A percentile compares a stretch with the other conserved stretches of the same genome.
These are phyloP conservation scores for Penicillium brevicompactum DNA, from an alignment of 2,329 filamentous ascomycete genomes.

Conservation along the genomic window DNA sequence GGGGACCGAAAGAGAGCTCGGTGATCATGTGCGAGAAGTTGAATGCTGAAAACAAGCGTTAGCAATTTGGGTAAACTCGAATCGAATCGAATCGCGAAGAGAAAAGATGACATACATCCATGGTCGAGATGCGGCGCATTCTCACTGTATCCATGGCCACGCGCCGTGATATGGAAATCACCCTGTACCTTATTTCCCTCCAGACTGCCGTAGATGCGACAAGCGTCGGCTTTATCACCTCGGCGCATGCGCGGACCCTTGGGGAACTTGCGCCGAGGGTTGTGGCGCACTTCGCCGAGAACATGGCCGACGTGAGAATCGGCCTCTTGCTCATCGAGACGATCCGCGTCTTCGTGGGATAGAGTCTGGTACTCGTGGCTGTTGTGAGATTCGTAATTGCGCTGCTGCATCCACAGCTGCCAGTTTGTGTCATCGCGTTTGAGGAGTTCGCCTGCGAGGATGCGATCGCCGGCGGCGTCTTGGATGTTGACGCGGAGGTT, in stretches of 20 bases:
- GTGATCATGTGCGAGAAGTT: slow-evolving; percentile 98
- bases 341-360: slow-evolving; percentile 64
- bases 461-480: slow-evolving; percentile 89
- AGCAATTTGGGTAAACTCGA: not conserved
- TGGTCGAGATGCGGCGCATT: slow-evolving; percentile 81
- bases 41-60: slow-evolving; percentile 62
- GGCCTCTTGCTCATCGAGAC: slow-evolving; percentile 52
- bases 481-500: slow-evolving; percentile 97
- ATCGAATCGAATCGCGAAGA: not conserved
- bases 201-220: slow-evolving; percentile 84
- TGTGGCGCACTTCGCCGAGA: slow-evolving; percentile 69
- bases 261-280: slow-evolving; percentile 64
- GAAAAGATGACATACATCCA: slow-evolving; percentile 57
- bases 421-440: slow-evolving; percentile 77
- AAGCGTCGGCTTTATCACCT: slow-evolving; percentile 67
- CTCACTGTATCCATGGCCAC: slow-evolving; percentile 92
- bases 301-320: slow-evolving; percentile 94
- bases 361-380: slow-evolving; percentile 59
- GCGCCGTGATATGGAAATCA: slow-evolving; percentile 95
- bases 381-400: slow-evolving; percentile 60
- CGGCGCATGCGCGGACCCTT: slow-evolving; percentile 72
- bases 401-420: slow-evolving; percentile 75
- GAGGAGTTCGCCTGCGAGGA: slow-evolving; percentile 76
- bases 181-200: slow-evolving; percentile 96
- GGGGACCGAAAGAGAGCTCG: slow-evolving; percentile 95